A percentile compares a stretch with the other conserved stretches of the same genome.
These are phyloP conservation scores for Ophiobolus disseminans DNA, from an alignment of 2,329 filamentous ascomycete species.

Conservation along the genomic window DNA sequence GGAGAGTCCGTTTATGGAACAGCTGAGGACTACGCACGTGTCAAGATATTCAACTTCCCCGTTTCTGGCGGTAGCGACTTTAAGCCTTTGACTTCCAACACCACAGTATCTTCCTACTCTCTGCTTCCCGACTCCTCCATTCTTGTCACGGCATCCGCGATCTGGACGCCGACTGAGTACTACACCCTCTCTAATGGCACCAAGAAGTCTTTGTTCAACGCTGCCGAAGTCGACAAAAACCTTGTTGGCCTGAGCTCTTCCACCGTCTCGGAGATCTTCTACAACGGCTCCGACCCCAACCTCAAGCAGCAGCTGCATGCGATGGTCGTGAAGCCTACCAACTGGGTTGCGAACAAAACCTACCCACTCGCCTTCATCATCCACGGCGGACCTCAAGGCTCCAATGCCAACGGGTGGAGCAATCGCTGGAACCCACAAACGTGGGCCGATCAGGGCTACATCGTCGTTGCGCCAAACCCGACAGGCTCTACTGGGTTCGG, in stretches of 20 bases:
- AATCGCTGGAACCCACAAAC: conserved; percentile 85
- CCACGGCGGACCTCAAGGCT: conserved; percentile 81
- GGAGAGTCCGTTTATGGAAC: conserved; percentile 40
- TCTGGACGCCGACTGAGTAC: conserved; percentile 45
- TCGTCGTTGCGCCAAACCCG: conserved; percentile 82
- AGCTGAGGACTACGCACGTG: conserved; percentile 44
- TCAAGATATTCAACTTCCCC: conserved; percentile 66
- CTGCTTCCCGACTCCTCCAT: conserved; percentile 66
- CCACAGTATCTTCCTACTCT: conserved; percentile 53
- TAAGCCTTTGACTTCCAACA: conserved; percentile 54
- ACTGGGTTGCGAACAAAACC: conserved; percentile 73
- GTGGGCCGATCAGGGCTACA: conserved; percentile 86
- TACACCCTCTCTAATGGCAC: conserved; percentile 36
- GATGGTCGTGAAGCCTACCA: conserved; percentile 66
- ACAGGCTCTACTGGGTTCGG: conserved; percentile 88
- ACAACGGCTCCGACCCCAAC: conserved; percentile 64
- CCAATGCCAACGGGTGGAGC: conserved; percentile 77
- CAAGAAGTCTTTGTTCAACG: conserved; percentile 61
- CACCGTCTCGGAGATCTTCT: conserved; percentile 76
- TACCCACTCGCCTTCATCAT: conserved; percentile 82
- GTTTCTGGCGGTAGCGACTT: conserved; percentile 62
- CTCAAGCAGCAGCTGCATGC: conserved; percentile 68
- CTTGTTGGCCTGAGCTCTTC: conserved; percentile 68
- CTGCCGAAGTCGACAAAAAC: conserved; percentile 68
- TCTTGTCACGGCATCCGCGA: conserved; percentile 37